Conservation (phyloP, 2,329 filamentous ascomycete species). For the Trichophyton simii region DNA sequence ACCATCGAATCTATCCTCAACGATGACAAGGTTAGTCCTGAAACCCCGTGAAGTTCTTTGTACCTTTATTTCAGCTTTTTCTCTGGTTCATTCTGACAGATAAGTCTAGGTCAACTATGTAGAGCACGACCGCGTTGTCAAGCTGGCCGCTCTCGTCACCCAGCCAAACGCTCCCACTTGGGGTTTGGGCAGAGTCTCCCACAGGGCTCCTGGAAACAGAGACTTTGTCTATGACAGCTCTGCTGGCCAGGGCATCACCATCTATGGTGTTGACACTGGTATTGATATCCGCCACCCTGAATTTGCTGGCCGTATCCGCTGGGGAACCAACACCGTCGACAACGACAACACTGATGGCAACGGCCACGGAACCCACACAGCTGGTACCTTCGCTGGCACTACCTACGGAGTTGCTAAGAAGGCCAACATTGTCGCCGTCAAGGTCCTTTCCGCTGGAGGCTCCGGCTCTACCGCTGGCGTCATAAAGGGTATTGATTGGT, state of each 20-base stretch:
- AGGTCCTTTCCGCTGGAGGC: conserved; percentile 36
- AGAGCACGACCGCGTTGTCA: conserved; percentile 11
- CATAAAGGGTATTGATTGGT: conserved; percentile 38
- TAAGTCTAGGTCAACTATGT: conserved; percentile 12
- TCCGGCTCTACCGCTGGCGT: conserved; percentile 36
- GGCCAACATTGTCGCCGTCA: conserved; percentile 35
- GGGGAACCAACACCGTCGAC: conserved; percentile 24
- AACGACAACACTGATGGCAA: conserved; percentile 16
- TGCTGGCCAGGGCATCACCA: conserved; percentile 24
- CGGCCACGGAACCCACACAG: conserved; percentile 31
- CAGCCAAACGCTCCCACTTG: conserved; percentile 22
- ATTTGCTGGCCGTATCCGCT: conserved; percentile 26
- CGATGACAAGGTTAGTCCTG: conserved; percentile 6
- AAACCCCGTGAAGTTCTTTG: neutral
- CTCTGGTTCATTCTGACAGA: neutral
- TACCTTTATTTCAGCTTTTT: neutral
- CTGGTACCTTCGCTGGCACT: conserved; percentile 26
- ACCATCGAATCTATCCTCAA: conserved; percentile 10
- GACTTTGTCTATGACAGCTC: conserved; percentile 27
- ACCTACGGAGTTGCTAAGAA: conserved; percentile 29
- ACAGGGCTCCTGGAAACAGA: conserved; percentile 14
- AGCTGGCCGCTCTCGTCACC: conserved; percentile 4
- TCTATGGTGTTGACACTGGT: conserved; percentile 31
- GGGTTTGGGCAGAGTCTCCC: conserved; percentile 27
- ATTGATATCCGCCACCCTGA: conserved; percentile 25